Base-by-base conservation (phyloP, 1,284 basidiomycete species). In the Wallemia mellicola region DNA sequence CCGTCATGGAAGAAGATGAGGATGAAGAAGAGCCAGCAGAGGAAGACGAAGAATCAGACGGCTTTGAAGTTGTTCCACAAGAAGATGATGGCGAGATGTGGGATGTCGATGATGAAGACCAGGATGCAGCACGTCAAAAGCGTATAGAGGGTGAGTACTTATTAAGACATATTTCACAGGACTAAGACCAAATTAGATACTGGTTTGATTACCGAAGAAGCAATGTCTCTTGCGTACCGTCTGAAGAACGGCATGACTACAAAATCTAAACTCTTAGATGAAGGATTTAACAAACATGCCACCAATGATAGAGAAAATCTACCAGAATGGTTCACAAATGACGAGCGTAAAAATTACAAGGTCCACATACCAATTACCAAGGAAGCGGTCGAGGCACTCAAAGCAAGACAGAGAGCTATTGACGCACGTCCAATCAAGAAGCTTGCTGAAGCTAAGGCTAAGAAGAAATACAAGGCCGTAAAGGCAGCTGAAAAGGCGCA, bases 341-440 rank as follows among this genome's bases (percentile, higher is more conserved):
- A 99, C 67, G 94, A 99, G 71, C 72, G 79, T 54, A 86, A 91
- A 67, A 77, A 84, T 69, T 96, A 94, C 77, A 91, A 88, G 67
- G 73, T 85, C 62, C 98, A 98, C 70, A 76, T 98, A 60, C 94
- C 94, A 17, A 78, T 98, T 63, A 96, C 92, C 1, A 98, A 95
- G 71, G 94, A 98, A 70, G 94, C 94, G 2, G 75, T 98, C 60
- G 76, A 77, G 60, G 82, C 81, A 2, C 76, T 99, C 32, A 80
- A 86, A 30, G 87, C 85, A 19, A 86, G 83, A 68, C 86, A 94
- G 72, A 82, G 91, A 25, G 87, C 88, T 2, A 75, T 99, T 57
- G 89, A 99, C 68, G 91, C 92, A 1, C 79, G 94, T 15, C 94
- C 94, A 19, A 98, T 99, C 73, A 98, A 96, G 74, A 99, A 99